Base-by-base conservation (phyloP, 2,329 filamentous ascomycete genomes). In the Penicillium decumbens region DNA sequence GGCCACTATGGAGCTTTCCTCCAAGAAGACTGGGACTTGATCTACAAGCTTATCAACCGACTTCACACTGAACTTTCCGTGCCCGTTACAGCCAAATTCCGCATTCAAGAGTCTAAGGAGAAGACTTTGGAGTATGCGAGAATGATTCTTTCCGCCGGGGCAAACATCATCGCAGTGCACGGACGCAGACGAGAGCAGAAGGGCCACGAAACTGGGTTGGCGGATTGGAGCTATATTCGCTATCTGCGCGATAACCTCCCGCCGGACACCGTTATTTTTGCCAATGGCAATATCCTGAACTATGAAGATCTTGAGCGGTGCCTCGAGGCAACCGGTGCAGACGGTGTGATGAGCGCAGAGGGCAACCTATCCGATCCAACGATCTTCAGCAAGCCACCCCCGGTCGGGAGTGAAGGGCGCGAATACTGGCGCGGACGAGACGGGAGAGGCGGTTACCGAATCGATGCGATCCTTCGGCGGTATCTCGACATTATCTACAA, bases 311-410 rank as follows among this genome's bases (percentile, higher is more conserved):
- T 98, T 9, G 80, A 85, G 43, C 75, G 74, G 18, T 97, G 92
- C 64, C 74, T 98, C 18, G 80, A 83, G 43, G 88, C 79, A 4
- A 98, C 93, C 0, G 90, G 91, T 1, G 92, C 85, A 1, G 93
- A 98, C 68, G 93, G 81, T 15, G 83, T 98, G 44, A 97, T 98
- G 93, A 92, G 87, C 58, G 93, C 93, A 4, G 93, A 98, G 71
- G 93, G 90, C 0, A 95, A 96, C 65, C 78, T 98, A 0, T 92
- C 89, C 64, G 89, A 98, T 65, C 93, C 93, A 0, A 84, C 83
- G 2, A 86, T 98, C 38, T 98, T 98, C 65, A 83, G 85, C 12
- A 72, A 76, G 28, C 77, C 83, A 13, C 89, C 89, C 0, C 67
- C 80, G 0, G 62, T 75, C 0, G 87, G 84, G 0, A 69, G 83